These are phyloP conservation scores for Colletotrichum theobromicola DNA, from an alignment of 2,329 filamentous ascomycete genomes.

Conservation along the genomic window DNA sequence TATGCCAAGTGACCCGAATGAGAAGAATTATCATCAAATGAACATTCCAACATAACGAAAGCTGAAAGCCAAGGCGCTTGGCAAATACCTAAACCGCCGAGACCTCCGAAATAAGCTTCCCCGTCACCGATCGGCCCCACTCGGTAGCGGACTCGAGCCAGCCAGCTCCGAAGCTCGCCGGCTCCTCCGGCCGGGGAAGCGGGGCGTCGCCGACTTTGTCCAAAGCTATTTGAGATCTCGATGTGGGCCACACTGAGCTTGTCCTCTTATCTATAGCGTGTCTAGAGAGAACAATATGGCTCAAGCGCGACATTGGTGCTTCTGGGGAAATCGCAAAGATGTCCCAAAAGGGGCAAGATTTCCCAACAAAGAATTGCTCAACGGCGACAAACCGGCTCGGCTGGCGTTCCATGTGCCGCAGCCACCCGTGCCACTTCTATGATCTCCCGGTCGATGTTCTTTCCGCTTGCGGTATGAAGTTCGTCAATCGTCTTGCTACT, in stretches of 20 bases:
- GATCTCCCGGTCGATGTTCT: fast-evolving
- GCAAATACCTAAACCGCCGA: neutral
- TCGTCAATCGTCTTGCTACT: neutral
- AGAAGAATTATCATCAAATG: neutral
- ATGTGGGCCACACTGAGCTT: neutral
- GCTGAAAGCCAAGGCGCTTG: neutral
- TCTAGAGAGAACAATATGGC: neutral
- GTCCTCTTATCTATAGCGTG: neutral
- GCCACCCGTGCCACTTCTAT: neutral
- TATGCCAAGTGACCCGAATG: neutral
- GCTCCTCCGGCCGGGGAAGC: neutral
- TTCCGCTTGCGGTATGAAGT: neutral
- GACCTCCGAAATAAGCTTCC: neutral
- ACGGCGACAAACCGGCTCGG: neutral
- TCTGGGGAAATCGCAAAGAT: neutral
- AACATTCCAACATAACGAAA: neutral
- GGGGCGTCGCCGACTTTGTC: neutral
- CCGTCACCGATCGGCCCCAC: neutral
- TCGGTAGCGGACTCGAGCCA: neutral
- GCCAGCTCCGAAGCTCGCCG: neutral
- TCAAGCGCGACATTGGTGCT: neutral
- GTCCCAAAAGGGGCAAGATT: neutral
- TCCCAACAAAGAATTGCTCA: neutral
- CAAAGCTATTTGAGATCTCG: neutral
- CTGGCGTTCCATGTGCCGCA: neutral